Evolutionary conservation across 106 monocot species (phyloP), one percentile per base, ranked within the genome.

Genomic region (Apostasia shenzhenica): DNA sequence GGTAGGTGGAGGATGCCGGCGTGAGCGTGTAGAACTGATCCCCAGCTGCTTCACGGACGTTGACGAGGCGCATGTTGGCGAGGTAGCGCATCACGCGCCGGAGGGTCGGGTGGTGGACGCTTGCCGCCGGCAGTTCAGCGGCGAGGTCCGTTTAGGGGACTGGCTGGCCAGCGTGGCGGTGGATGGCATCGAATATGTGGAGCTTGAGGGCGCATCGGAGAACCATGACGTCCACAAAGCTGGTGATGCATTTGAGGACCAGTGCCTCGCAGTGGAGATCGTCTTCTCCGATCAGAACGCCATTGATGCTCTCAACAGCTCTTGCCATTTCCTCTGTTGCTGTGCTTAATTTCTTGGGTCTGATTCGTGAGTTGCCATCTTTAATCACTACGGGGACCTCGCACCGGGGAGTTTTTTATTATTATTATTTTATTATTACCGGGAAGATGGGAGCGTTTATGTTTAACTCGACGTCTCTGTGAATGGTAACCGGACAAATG

Each of bases 201-300:
- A 78, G 72, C 47, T 78, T 66, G 10, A 68, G 8, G 52, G 78
- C 61, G 37, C 78, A 67, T 40, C 73, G 72, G 54, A 78, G 58
- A 39, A 50, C 51, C 71, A 78, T 72, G 14, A 67, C 59, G 53
- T 66, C 54, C 1, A n/a, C 3, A 10, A 48, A 41, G 52, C 41
- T 37, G 1, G 67, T 45, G 1, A 52, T 45, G 8, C 43, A 58
- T 38, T 66, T 72, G 66, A 51, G 64, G 1, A 67, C 14, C 3
- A 14, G 67, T 9, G 66, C 56, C 3, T 72, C 53, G 57, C 67
- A 56, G 2, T 72, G 51, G 0, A 66, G 12, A 1, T 65, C 14
- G 8, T 72, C 72, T 45, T 13, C 41, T 55, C 26, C 26, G 26
- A 26, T 26, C 26, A 26, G 26, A 26, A 26, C 26, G 26, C 26